Percentiles rank a stretch among this genome's conserved stretches.
phyloP scores from a whole-genome alignment of 257 asterid species.

The Voacanga thouarsii region DNA sequence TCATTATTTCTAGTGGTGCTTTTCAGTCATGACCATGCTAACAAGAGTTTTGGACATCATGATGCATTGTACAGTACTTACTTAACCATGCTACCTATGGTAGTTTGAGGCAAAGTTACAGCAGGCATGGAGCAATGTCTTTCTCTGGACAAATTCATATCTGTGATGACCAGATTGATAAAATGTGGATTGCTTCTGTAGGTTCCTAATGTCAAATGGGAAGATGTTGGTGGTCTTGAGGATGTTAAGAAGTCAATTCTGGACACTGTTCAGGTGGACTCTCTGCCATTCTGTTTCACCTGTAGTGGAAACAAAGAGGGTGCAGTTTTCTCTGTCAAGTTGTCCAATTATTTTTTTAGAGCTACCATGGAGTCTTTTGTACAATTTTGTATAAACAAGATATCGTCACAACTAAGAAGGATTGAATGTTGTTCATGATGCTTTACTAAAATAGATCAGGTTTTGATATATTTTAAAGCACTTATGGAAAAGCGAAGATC shows the following conservation, averaged over 20 bases:
- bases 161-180: background rate
- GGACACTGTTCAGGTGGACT: constrained; percentile 88
- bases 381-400: background rate
- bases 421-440: background rate
- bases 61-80: background rate
- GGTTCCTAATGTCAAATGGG: constrained; percentile 97
- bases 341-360: background rate
- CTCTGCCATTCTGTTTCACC: constrained; percentile 7
- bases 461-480: background rate
- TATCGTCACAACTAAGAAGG: background rate
- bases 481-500: background rate
- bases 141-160: constrained; percentile 5
- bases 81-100: background rate
- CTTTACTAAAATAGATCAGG: background rate
- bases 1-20: background rate
- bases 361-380: background rate
- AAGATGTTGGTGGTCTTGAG: constrained; percentile 99
- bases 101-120: background rate
- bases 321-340: background rate
- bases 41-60: background rate
- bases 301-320: background rate
- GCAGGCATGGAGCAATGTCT: background rate
- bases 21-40: background rate
- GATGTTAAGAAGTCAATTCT: constrained; percentile 91
- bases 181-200: constrained; percentile 18